phyloP scores from a whole-genome alignment of 257 asterid genomes.

The Fraxinus excelsior region DNA sequence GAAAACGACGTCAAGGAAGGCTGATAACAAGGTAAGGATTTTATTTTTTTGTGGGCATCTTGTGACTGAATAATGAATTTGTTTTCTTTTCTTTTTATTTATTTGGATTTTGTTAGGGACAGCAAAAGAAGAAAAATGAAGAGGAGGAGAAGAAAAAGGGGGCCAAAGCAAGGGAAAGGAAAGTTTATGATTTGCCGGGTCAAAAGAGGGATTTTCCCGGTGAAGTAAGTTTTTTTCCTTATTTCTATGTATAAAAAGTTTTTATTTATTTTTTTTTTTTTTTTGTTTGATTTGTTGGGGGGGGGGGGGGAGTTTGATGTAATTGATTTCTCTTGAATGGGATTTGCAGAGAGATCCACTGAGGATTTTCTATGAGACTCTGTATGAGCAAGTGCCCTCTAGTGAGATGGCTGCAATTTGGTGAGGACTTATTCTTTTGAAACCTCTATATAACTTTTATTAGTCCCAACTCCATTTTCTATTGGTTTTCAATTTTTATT shows the following conservation, averaged over 20 bases:
- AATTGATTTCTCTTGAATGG: slow-evolving; percentile 16
- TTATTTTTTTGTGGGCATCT: neutral
- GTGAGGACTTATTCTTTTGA: slow-evolving; percentile 33
- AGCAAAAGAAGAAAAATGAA: slow-evolving; percentile 41
- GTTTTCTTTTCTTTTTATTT: neutral
- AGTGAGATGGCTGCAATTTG: slow-evolving; percentile 93
- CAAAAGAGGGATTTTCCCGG: slow-evolving; percentile 84
- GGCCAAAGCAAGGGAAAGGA: slow-evolving; percentile 53
- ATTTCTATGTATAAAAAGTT: neutral
- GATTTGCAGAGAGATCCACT: slow-evolving; percentile 74
- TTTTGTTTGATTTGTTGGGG: neutral
- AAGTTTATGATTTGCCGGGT: slow-evolving; percentile 79
- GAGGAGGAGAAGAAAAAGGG: slow-evolving; percentile 39
- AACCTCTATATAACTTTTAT: neutral
- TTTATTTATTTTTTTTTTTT: neutral
- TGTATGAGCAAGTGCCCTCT: slow-evolving; percentile 69
- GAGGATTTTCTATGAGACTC: slow-evolving; percentile 76
- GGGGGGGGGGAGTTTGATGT: neutral
- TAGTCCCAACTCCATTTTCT: neutral
- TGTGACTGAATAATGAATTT: neutral
- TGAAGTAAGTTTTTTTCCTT: slow-evolving; percentile 46
- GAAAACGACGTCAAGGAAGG: slow-evolving; percentile 9
- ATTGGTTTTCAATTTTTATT: no score
- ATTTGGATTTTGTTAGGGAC: slow-evolving; percentile 28
- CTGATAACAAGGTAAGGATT: slow-evolving; percentile 26